Conservation (phyloP, 2,329 filamentous ascomycete species). For the Pseudohalonectria lignicola region DNA sequence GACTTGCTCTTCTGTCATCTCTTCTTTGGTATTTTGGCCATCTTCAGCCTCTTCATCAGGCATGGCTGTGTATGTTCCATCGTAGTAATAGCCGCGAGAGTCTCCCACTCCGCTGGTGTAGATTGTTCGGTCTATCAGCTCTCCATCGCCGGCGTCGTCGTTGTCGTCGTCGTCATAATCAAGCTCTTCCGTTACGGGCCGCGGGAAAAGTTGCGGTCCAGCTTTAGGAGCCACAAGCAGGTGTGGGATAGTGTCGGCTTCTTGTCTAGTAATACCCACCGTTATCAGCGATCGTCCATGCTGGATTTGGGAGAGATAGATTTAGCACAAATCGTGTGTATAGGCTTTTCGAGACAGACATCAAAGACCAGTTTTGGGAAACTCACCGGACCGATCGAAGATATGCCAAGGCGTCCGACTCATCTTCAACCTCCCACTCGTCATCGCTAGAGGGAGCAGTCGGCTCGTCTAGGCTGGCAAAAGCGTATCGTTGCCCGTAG, state of each 20-base stretch:
- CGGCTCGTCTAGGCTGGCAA: constrained; percentile 49
- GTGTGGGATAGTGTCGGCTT: constrained; percentile 65
- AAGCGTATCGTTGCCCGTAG: constrained; percentile 63
- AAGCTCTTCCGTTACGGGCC: constrained; percentile 17
- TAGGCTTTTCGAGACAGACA: too few species aligned
- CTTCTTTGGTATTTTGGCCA: too few species aligned
- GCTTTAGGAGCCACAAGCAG: constrained; percentile 54
- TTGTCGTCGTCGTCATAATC: constrained; percentile 18
- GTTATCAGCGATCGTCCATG: constrained; percentile 31
- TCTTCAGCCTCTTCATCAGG: constrained; percentile 29
- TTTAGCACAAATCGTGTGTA: constrained; percentile 22
- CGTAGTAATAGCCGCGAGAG: constrained; percentile 56
- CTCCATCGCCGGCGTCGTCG: constrained; percentile 17
- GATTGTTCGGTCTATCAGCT: constrained; percentile 25
- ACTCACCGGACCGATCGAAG: constrained; percentile 59
- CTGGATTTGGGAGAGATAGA: constrained; percentile 8
- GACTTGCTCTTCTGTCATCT: constrained; percentile 3
- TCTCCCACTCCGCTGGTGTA: constrained; percentile 41
- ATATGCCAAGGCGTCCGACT: constrained; percentile 59
- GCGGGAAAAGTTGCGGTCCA: constrained; percentile 37
- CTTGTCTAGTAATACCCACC: constrained; percentile 47
- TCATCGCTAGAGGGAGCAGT: constrained; percentile 33
- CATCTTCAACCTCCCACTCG: constrained; percentile 57
- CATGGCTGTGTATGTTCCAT: constrained; percentile 67
- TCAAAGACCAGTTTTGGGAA: too few species aligned